A percentile compares a stretch with the other conserved stretches of the same genome.
Conservation (phyloP, 306 rosid genomes). For the Castanospermum australe region DNA sequence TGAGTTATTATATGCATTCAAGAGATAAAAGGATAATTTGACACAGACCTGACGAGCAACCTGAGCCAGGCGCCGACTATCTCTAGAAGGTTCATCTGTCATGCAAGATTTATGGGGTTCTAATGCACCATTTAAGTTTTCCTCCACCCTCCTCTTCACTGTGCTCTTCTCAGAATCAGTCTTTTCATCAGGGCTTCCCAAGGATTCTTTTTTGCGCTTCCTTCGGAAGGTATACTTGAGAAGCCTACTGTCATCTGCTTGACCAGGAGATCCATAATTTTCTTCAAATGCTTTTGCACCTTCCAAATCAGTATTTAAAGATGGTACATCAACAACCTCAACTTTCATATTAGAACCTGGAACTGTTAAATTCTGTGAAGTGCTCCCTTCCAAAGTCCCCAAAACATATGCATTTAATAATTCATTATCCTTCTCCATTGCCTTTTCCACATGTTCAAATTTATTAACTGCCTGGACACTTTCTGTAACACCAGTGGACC, state of each 20-base stretch:
- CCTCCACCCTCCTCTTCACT: slow-evolving; percentile 39
- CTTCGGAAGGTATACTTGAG: slow-evolving; percentile 67
- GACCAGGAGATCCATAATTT: slow-evolving; percentile 35
- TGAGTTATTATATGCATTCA: background rate
- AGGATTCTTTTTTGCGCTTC: slow-evolving; percentile 62
- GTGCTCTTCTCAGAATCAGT: slow-evolving; percentile 37
- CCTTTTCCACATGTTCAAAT: slow-evolving; percentile 30
- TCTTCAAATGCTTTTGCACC: slow-evolving; percentile 34
- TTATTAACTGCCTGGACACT: slow-evolving; percentile 27
- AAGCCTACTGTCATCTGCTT: slow-evolving; percentile 35
- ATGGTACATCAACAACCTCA: slow-evolving; percentile 30
- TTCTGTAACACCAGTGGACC: slow-evolving; percentile 30
- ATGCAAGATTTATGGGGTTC: slow-evolving; percentile 39
- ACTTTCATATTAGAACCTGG: slow-evolving; percentile 22
- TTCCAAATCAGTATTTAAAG: slow-evolving; percentile 28
- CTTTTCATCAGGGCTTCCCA: slow-evolving; percentile 35
- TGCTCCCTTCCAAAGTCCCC: slow-evolving; percentile 27
- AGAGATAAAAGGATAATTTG: slow-evolving; percentile 19
- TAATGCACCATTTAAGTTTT: slow-evolving; percentile 28
- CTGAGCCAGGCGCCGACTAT: slow-evolving; percentile 48
- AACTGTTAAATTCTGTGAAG: slow-evolving; percentile 17
- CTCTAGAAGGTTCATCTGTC: slow-evolving; percentile 40
- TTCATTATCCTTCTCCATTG: slow-evolving; percentile 28
- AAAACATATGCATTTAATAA: slow-evolving; percentile 12
- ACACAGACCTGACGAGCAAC: slow-evolving; percentile 66